A percentile compares a stretch with the other conserved stretches of the same genome.
Evolutionary conservation across 1,139 yeast genomes (phyloP).

Genomic region (Sugiyamaella sp.): DNA sequence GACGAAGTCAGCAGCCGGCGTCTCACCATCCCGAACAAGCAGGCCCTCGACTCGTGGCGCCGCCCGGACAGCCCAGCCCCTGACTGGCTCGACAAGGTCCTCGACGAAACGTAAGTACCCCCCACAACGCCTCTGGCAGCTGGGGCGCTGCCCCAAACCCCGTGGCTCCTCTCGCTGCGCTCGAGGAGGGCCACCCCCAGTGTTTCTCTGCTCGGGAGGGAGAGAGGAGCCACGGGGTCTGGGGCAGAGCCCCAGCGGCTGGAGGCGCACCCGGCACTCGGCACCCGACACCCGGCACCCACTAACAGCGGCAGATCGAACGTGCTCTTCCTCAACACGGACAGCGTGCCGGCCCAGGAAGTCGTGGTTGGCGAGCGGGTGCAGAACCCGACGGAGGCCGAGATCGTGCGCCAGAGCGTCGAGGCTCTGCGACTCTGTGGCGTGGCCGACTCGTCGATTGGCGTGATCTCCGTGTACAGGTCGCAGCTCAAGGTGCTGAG

Average conservation of each 20-base stretch:
- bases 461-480: conserved; percentile 86
- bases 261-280: too few relatives aligned
- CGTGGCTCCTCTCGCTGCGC: not conserved
- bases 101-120: conserved; percentile 44
- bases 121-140: not conserved
- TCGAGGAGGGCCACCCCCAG: too few relatives aligned
- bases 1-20: conserved; percentile 60
- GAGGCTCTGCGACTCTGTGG: conserved; percentile 64
- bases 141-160: not conserved
- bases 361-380: conserved; percentile 62
- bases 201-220: too few relatives aligned
- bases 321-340: conserved; percentile 83
- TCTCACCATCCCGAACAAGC: conserved; percentile 51
- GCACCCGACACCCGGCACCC: too few relatives aligned
- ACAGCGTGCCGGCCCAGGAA: conserved; percentile 63
- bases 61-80: conserved; percentile 10
- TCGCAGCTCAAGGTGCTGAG: conserved; percentile 57
- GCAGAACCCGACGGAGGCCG: conserved; percentile 73
- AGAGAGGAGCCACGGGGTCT: too few relatives aligned
- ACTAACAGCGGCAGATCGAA: conserved; percentile 40
- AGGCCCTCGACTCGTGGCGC: conserved; percentile 27
- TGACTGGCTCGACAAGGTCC: conserved; percentile 51
- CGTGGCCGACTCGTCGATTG: conserved; percentile 60
- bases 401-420: conserved; percentile 62
- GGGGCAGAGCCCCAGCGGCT: too few relatives aligned